Base-by-base conservation (phyloP, 2,329 filamentous ascomycete species). In the Laburnicola sp. region DNA sequence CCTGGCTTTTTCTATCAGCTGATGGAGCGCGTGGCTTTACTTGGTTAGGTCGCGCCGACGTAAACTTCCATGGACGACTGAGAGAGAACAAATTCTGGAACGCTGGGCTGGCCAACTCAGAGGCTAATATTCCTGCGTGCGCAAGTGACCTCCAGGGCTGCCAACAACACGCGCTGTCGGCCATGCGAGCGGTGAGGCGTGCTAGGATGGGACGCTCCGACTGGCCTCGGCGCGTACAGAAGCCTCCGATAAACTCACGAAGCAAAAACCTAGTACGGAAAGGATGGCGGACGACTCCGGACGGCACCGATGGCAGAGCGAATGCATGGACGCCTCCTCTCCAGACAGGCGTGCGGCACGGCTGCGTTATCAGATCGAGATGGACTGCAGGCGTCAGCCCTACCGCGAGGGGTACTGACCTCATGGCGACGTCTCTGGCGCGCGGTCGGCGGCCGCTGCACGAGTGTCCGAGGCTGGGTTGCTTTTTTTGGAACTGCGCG, bases 361-460 rank as follows among this genome's bases (percentile, higher is more conserved):
- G n/a, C 22, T 6, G 9, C 25, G 10, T 40, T 48, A 47, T 43
- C 43, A 52, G 49, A 52, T 47, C 39, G 21, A 37, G 31, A 2
- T 27, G 22, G 16, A 2, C 42, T 44, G 48, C 35, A 41, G 40
- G 30, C 41, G 30, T 52, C 53, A 52, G 53, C 53, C 53, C 46
- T 50, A 50, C 49, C 2, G 39, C 30, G 44, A 36, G 35, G 28
- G n/a, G 42, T 31, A 45, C 52, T 56, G 51, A 53, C 54, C 54
- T 53, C 41, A 57, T 57, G 56, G 42, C 40, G 53, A 47, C 59
- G 60, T 62, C 56, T 58, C 52, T 54, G 44, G 56, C 52, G 47
- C 52, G 52, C 59, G 59, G 61, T 37, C 55, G 46, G 23, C 26
- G 37, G 26, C 26, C 16, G 45, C 16, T 34, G 39, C 37, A 11